Conservation (phyloP, 345 rosid species). For the Melaleuca quinquenervia region DNA sequence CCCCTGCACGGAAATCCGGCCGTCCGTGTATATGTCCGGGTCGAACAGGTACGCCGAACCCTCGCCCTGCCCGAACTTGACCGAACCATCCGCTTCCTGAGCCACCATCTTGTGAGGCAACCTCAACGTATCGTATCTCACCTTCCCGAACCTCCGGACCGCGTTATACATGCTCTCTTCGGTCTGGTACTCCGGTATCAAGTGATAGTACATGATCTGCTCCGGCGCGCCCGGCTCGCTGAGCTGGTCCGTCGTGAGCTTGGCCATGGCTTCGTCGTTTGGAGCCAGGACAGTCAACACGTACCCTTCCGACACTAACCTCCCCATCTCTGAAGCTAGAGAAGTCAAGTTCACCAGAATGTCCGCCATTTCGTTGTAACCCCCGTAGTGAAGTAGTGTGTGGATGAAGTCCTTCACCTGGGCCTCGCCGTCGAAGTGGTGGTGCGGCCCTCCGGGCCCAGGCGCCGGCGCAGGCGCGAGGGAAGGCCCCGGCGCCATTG, state of each 20-base stretch:
- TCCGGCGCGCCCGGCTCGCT: constrained; percentile 51
- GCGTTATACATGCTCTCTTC: constrained; percentile 57
- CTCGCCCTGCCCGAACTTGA: constrained; percentile 35
- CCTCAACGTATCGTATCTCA: constrained; percentile 30
- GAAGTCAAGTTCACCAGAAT: constrained; percentile 43
- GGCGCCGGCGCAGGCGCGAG: constrained; percentile 53
- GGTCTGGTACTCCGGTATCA: constrained; percentile 49
- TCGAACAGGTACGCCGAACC: constrained; percentile 34
- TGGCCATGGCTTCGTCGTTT: constrained; percentile 51
- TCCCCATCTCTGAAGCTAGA: constrained; percentile 40
- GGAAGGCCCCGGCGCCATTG: constrained; percentile 40
- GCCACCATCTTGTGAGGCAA: constrained; percentile 43
- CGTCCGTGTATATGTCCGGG: constrained; percentile 48
- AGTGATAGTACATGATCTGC: constrained; percentile 42
- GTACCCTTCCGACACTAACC: constrained; percentile 43
- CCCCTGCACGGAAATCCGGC: constrained; percentile 41
- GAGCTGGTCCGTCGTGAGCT: constrained; percentile 38
- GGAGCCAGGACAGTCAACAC: constrained; percentile 47
- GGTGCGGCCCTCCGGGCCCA: constrained; percentile 42
- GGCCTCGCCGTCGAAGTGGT: constrained; percentile 36
- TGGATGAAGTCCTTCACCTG: constrained; percentile 51
- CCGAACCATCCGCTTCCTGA: constrained; percentile 46
- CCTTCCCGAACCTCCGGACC: constrained; percentile 39
- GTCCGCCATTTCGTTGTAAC: constrained; percentile 52
- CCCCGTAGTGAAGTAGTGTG: constrained; percentile 38